Evolutionary conservation across 441 rosid species (phyloP).

Genomic region (Hura crepitans): DNA sequence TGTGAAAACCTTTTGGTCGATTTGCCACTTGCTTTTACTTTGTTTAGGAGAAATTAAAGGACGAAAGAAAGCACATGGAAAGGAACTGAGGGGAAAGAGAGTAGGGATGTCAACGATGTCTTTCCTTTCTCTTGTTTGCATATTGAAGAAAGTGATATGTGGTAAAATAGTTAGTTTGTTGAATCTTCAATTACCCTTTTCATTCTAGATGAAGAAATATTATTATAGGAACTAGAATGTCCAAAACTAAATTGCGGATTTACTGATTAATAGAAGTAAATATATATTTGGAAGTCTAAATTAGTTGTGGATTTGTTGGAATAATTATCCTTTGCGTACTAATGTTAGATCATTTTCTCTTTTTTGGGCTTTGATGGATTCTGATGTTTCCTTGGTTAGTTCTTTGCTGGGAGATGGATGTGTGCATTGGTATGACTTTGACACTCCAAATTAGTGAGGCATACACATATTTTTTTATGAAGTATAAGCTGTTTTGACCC

Average conservation of each 20-base stretch:
- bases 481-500: neutral
- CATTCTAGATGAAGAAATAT: too few relatives aligned
- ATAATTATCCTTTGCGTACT: neutral
- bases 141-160: too few relatives aligned
- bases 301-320: neutral
- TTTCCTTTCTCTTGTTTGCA: too few relatives aligned
- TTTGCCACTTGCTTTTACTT: neutral
- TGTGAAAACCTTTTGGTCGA: neutral
- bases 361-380: neutral
- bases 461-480: neutral
- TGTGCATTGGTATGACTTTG: neutral
- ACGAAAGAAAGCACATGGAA: too few relatives aligned
- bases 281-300: neutral
- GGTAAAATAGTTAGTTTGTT: too few relatives aligned
- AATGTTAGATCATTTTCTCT: neutral
- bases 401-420: neutral
- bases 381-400: neutral
- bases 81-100: too few relatives aligned
- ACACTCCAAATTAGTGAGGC: neutral
- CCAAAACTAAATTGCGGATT: neutral
- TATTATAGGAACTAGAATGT: neutral
- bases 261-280: neutral
- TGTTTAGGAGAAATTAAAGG: neutral
- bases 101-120: too few relatives aligned
- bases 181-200: too few relatives aligned